Evolutionary conservation across 1,284 basidiomycete genomes (phyloP), one percentile per base, ranked within the genome.

Genomic region (Porodaedalea pini): DNA sequence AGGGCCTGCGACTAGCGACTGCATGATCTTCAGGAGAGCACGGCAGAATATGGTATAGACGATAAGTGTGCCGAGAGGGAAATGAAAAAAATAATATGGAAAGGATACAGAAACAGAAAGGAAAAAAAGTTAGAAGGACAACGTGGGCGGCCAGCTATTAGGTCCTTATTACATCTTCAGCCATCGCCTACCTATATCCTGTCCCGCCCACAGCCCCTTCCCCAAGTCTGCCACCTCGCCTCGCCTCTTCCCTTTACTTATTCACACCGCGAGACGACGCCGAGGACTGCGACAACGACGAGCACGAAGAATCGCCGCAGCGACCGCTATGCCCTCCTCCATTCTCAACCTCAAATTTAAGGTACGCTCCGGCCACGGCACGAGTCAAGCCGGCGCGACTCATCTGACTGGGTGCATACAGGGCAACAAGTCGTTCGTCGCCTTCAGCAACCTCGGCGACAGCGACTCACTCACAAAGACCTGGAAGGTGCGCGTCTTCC

Each of bases 401-500:
- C 61, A 50, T 40, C 56, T 58, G 29, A 21, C 49, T 32, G 4
- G 4, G 21, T 11, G 32, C 41, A 36, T 44, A 44, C 67, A 90
- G 88, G 89, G 89, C 73, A 91, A 91, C 81, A 91, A 90, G 78
- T 90, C 89, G 70, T 92, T 92, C 72, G 88, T 91, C 71, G 88
- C 89, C 61, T 91, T 92, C 75, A 88, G 85, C 70, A 90, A 91
- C 74, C 81, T 92, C 71, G 76, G 80, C 75, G 89, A 92, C 75
- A 77, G 81, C 58, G 90, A 91, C 69, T 80, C 88, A 60, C 76
- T 92, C 69, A 89, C 89, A 55, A 88, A 85, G 77, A 92, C 90
- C 64, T 92, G 89, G 90, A 91, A 91, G 80, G 89, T 87, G 1
- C 51, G 43, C 34, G 17, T 23, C 10, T 10, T 27, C 41, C 17